Evolutionary conservation across 306 rosid species (phyloP).

Genomic region (Rubus idaeus): DNA sequence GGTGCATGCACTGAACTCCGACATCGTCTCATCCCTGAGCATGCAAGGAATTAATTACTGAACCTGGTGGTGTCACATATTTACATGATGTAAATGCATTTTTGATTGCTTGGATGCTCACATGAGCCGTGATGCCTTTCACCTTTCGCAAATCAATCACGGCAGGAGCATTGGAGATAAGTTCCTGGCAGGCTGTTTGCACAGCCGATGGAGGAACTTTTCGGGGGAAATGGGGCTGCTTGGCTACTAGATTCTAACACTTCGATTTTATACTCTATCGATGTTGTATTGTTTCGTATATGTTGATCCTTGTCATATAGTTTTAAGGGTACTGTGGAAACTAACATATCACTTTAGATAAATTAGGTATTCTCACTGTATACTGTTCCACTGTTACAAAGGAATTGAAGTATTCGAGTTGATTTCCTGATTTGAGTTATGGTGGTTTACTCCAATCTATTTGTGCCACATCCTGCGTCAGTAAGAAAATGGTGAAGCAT

Average conservation of each 20-base stretch:
- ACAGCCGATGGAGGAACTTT: constrained; percentile 25
- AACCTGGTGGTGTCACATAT: constrained; percentile 9
- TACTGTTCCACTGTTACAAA: constrained; percentile 19
- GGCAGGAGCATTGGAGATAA: constrained; percentile 23
- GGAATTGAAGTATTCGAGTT: constrained; percentile 11
- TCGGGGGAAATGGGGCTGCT: constrained; percentile 37
- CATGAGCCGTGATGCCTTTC: constrained; percentile 42
- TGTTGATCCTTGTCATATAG: constrained; percentile 33
- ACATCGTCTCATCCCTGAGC: constrained; percentile 84
- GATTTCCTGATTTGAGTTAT: background rate
- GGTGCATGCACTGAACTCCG: constrained; percentile 77
- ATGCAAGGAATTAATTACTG: constrained; percentile 42
- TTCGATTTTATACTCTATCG: constrained; percentile 32
- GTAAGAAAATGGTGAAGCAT: background rate
- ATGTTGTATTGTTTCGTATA: constrained; percentile 27
- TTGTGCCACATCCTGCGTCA: background rate
- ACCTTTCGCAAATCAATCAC: constrained; percentile 27
- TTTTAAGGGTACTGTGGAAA: constrained; percentile 25
- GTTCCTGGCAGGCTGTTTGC: constrained; percentile 29
- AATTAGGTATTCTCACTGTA: constrained; percentile 30
- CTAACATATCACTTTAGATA: constrained; percentile 33
- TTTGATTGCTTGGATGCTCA: constrained; percentile 48
- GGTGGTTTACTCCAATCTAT: background rate
- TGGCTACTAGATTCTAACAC: constrained; percentile 35
- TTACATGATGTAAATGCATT: constrained; percentile 33